Percentiles rank a stretch among this genome's conserved stretches.
Evolutionary conservation across 1,284 basidiomycete genomes (phyloP).

Genomic region (Mycosarcoma mackinlayi): DNA sequence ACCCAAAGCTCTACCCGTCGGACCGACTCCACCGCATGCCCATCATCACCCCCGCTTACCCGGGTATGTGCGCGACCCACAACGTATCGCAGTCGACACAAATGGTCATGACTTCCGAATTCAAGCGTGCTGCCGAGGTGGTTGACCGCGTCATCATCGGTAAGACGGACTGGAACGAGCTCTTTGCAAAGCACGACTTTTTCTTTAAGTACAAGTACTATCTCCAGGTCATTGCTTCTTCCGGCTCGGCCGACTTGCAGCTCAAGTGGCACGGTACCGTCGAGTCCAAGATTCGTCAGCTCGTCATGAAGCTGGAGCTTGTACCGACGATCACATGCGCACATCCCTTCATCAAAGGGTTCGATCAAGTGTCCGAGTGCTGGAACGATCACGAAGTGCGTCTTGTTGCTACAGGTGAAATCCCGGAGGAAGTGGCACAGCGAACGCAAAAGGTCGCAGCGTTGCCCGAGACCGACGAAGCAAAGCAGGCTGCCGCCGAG

Average conservation of each 20-base stretch:
- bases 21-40: slow-evolving; percentile 97
- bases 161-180: slow-evolving; percentile 78
- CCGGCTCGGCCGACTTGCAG: slow-evolving; percentile 82
- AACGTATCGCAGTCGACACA: slow-evolving; percentile 96
- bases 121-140: slow-evolving; percentile 91
- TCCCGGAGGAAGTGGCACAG: slow-evolving; percentile 62
- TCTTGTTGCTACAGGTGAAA: slow-evolving; percentile 60
- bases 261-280: slow-evolving; percentile 98
- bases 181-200: slow-evolving; percentile 95
- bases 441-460: slow-evolving; percentile 57
- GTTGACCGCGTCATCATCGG: slow-evolving; percentile 90
- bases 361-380: slow-evolving; percentile 87
- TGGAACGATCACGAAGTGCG: slow-evolving; percentile 76
- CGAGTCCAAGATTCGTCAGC: slow-evolving; percentile 93
- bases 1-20: slow-evolving; percentile 93
- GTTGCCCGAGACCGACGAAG: slow-evolving; percentile 54
- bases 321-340: slow-evolving; percentile 90
- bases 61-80: slow-evolving; percentile 99
- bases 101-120: slow-evolving; percentile 95
- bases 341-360: slow-evolving; percentile 94
- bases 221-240: slow-evolving; percentile 93
- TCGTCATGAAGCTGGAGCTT: slow-evolving; percentile 97
- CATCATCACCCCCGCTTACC: slow-evolving; percentile 99
- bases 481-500: slow-evolving; percentile 50
- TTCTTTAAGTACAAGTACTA: slow-evolving; percentile 98